Percentiles rank a stretch among this genome's conserved stretches.
phyloP scores from a whole-genome alignment of 805 yeast genomes.

The Clavispora asparagi region DNA sequence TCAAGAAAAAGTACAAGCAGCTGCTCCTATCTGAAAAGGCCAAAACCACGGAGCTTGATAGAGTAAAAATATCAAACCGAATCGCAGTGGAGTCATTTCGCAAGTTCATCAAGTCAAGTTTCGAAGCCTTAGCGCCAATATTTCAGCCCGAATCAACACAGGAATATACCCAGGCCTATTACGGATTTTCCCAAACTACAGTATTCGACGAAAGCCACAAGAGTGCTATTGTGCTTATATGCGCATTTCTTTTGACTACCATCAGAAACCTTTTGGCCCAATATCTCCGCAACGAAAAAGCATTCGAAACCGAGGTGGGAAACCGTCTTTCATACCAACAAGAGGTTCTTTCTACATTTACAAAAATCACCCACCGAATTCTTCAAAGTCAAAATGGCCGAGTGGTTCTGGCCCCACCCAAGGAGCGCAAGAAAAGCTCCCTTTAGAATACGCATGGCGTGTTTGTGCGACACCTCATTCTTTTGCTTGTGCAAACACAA shows the following conservation, averaged over 20 bases:
- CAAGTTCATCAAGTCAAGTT: constrained; percentile 6
- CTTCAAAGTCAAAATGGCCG: background rate
- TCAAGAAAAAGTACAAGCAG: background rate
- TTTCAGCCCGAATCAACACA: constrained; percentile 9
- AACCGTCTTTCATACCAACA: constrained; percentile 10
- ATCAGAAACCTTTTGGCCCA: constrained; percentile 6
- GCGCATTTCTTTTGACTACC: constrained; percentile 7
- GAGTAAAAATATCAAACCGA: constrained; percentile 4
- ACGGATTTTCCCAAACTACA: constrained; percentile 3
- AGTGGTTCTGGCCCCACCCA: background rate
- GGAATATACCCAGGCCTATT: constrained; percentile 6
- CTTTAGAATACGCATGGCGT: background rate
- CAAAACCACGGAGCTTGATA: background rate
- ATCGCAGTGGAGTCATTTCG: constrained; percentile 6
- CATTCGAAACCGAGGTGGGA: constrained; percentile 8
- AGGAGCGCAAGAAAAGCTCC: background rate
- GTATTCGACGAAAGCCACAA: constrained; percentile 2
- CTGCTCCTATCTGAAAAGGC: background rate
- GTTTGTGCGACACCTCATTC: background rate
- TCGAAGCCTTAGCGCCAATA: constrained; percentile 7
- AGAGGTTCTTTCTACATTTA: constrained; percentile 10
- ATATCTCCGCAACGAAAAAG: constrained; percentile 8
- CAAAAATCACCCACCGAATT: constrained; percentile 2
- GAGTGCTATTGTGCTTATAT: constrained; percentile 3
- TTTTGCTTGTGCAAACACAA: background rate